A percentile compares a stretch with the other conserved stretches of the same genome.
Evolutionary conservation across 2,329 filamentous ascomycete species (phyloP).

Genomic region (Fusarium metavorans): DNA sequence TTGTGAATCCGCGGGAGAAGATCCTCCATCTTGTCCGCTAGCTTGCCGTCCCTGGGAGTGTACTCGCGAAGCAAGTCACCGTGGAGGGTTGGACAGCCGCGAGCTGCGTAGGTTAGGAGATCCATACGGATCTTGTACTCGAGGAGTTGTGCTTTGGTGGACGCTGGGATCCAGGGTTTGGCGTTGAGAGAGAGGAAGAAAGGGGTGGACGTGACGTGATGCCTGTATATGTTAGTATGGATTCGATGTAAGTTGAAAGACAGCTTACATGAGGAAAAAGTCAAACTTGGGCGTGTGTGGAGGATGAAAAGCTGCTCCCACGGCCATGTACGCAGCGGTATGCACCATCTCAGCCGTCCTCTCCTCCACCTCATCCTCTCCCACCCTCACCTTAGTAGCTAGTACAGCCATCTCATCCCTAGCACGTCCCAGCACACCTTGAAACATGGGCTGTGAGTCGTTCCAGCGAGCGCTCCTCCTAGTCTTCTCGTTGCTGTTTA

Average conservation of each 20-base stretch:
- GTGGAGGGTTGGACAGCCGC: slow-evolving; percentile 71
- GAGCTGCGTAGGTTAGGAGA: slow-evolving; percentile 78
- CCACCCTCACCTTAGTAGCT: slow-evolving; percentile 69
- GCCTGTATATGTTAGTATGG: slow-evolving; percentile 61
- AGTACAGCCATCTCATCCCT: slow-evolving; percentile 72
- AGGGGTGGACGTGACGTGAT: slow-evolving; percentile 78
- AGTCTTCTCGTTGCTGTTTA: slow-evolving; percentile 67
- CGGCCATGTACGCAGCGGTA: slow-evolving; percentile 62
- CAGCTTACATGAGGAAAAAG: slow-evolving; percentile 75
- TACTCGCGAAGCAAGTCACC: slow-evolving; percentile 72
- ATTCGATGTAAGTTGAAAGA: no score
- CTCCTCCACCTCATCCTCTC: slow-evolving; percentile 67
- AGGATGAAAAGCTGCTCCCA: slow-evolving; percentile 70
- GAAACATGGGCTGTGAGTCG: slow-evolving; percentile 73
- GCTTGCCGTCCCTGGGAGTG: slow-evolving; percentile 61
- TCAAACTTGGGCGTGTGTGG: slow-evolving; percentile 79
- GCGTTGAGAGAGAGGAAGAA: slow-evolving; percentile 78
- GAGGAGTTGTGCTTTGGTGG: slow-evolving; percentile 75
- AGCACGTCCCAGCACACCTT: slow-evolving; percentile 75
- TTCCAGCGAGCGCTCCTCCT: slow-evolving; percentile 58
- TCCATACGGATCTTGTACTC: slow-evolving; percentile 87
- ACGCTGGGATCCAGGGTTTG: slow-evolving; percentile 69
- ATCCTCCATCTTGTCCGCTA: slow-evolving; percentile 59
- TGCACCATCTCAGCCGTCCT: slow-evolving; percentile 76
- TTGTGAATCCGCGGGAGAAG: slow-evolving; percentile 61